Conservation (phyloP, 495 filamentous ascomycete genomes). For the Xylaria intraflava region DNA sequence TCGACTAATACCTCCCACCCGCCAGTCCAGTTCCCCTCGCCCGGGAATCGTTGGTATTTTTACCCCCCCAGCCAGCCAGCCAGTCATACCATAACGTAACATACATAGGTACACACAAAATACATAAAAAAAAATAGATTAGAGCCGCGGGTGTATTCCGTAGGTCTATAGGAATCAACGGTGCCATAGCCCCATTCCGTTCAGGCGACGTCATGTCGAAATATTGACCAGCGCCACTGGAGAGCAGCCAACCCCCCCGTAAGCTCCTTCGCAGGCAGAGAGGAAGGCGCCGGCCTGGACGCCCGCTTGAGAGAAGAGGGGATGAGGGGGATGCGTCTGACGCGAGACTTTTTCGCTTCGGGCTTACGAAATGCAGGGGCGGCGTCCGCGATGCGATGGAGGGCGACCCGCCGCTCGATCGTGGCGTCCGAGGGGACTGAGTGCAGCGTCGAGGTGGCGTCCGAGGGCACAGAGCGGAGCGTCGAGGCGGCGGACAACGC, state of each 20-base stretch:
- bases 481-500: conserved; percentile 8
- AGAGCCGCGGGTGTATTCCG: too few species aligned
- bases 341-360: conserved; percentile 1
- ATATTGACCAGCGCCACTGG: background rate
- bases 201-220: background rate
- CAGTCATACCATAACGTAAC: background rate
- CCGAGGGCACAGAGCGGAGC: conserved; percentile 1
- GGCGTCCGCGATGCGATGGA: conserved; percentile 12
- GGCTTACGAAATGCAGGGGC: background rate
- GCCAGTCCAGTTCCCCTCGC: too few species aligned
- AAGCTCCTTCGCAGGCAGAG: background rate
- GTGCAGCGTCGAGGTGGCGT: conserved; percentile 8
- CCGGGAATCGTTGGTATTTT: too few species aligned
- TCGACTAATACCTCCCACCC: conserved; percentile 7
- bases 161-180: background rate
- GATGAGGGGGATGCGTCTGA: conserved; percentile 6
- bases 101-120: too few species aligned
- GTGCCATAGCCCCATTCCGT: background rate
- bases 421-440: conserved; percentile 10
- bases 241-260: background rate
- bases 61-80: background rate
- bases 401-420: conserved; percentile 11
- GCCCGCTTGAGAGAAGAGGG: conserved; percentile 4
- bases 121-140: background rate
- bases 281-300: background rate